These are phyloP conservation scores for Arthrocladium fulminans DNA, from an alignment of 2,329 filamentous ascomycete species.

Conservation along the genomic window DNA sequence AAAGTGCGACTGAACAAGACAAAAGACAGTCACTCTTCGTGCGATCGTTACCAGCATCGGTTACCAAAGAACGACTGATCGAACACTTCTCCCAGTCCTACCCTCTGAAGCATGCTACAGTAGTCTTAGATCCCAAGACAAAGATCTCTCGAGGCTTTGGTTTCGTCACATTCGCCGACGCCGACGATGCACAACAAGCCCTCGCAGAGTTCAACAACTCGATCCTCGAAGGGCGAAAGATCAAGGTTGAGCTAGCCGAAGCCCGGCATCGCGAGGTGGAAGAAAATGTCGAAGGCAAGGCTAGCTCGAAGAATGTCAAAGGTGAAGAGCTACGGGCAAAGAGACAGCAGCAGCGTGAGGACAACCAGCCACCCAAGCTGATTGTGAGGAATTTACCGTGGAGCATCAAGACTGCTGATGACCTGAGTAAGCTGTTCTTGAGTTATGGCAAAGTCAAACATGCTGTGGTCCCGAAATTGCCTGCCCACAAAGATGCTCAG, in stretches of 20 bases:
- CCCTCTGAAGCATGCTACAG: conserved; percentile 91
- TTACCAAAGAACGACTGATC: conserved; percentile 73
- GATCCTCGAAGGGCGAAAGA: conserved; percentile 66
- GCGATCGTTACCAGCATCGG: conserved; percentile 67
- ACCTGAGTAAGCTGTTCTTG: conserved; percentile 69
- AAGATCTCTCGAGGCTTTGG: conserved; percentile 87
- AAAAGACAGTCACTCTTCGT: conserved; percentile 71
- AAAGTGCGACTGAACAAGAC: conserved; percentile 18
- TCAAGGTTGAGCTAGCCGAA: conserved; percentile 82
- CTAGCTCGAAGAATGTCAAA: conserved; percentile 30
- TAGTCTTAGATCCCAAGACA: conserved; percentile 74
- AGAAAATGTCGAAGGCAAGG: conserved; percentile 34
- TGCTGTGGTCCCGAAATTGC: conserved; percentile 64
- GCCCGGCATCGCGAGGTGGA: conserved; percentile 63
- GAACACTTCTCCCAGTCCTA: conserved; percentile 90
- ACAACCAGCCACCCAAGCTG: conserved; percentile 59
- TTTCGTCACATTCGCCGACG: conserved; percentile 93
- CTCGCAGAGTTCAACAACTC: conserved; percentile 72
- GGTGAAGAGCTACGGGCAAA: conserved; percentile 33
- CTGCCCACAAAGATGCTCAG: conserved; percentile 51
- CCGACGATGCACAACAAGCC: conserved; percentile 77
- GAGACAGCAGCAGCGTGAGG: conserved; percentile 50
- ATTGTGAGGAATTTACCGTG: conserved; percentile 93
- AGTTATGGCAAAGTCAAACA: conserved; percentile 89
- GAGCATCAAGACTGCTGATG: conserved; percentile 81